Percentiles rank a stretch among this genome's conserved stretches.
Conservation (phyloP, 2,329 filamentous ascomycete genomes). For the Cladophialophora immunda region DNA sequence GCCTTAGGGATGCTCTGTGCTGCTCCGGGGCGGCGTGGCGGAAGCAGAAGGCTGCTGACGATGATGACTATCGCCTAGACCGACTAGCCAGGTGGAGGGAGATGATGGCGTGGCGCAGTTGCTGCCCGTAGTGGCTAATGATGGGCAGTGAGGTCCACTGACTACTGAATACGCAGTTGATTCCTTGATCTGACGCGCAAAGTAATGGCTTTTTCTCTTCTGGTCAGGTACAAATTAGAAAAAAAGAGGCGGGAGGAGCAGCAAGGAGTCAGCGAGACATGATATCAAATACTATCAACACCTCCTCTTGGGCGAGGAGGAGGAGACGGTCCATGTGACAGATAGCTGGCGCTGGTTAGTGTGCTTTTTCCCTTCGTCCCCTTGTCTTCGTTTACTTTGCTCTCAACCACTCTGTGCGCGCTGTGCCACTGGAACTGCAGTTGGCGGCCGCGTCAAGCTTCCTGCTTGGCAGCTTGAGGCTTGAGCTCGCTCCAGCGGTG, state of each 20-base stretch:
- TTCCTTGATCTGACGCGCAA: background rate
- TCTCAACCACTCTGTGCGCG: background rate
- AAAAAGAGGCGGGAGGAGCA: slow-evolving; percentile 4
- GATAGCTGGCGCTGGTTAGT: background rate
- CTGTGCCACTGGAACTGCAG: slow-evolving; percentile 1
- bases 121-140: slow-evolving; percentile 19
- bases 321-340: slow-evolving; percentile 20
- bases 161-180: slow-evolving; percentile 4
- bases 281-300: slow-evolving; percentile 1
- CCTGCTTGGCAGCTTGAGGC: slow-evolving; percentile 6
- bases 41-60: slow-evolving; percentile 21
- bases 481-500: background rate
- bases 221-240: slow-evolving; percentile 6
- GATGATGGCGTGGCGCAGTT: slow-evolving; percentile 32
- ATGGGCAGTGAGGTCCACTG: slow-evolving; percentile 17
- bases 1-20: slow-evolving; percentile 13
- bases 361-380: background rate
- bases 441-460: slow-evolving; percentile 12
- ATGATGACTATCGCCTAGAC: slow-evolving; percentile 17
- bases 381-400: slow-evolving; percentile 1
- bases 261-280: background rate
- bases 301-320: background rate
- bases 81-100: background rate
- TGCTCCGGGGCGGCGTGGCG: slow-evolving; percentile 18
- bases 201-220: background rate